Percentiles rank a stretch among this genome's conserved stretches.
These are phyloP conservation scores for Colletotrichum aenigma DNA, from an alignment of 2,329 filamentous ascomycete genomes.

Conservation along the genomic window DNA sequence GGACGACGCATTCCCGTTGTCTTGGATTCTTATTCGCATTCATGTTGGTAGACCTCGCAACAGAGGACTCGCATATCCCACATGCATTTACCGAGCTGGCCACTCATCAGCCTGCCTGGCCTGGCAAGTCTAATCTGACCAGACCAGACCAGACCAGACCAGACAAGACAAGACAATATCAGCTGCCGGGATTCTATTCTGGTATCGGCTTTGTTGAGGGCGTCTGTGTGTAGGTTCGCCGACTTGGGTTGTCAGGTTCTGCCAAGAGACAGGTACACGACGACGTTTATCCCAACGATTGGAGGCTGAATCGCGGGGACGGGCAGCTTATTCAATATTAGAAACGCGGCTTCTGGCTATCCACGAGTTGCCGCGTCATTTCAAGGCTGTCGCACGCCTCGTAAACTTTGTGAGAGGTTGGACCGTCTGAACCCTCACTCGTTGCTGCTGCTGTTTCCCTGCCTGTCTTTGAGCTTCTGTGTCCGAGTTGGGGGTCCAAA, in stretches of 20 bases:
- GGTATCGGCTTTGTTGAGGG: neutral
- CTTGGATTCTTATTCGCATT: neutral
- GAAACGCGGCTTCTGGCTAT: neutral
- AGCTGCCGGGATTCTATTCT: neutral
- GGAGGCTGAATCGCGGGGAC: neutral
- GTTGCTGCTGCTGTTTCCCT: neutral
- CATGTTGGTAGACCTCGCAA: neutral
- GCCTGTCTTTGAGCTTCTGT: neutral
- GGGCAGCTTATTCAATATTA: neutral
- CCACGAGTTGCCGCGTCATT: constrained; percentile 3
- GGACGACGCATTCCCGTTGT: neutral
- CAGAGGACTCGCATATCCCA: neutral
- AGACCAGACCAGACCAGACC: neutral
- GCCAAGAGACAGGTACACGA: neutral
- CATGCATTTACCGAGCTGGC: neutral
- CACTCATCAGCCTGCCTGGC: neutral
- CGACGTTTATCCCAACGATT: neutral
- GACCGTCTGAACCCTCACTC: neutral
- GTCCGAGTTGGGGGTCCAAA: neutral
- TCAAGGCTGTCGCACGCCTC: neutral
- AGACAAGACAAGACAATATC: neutral
- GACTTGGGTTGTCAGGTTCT: neutral
- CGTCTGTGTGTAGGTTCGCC: neutral
- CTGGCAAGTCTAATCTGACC: neutral
- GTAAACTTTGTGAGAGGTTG: neutral